These are phyloP conservation scores for Achaetomiella virescens DNA, from an alignment of 495 filamentous ascomycete species.

Conservation along the genomic window DNA sequence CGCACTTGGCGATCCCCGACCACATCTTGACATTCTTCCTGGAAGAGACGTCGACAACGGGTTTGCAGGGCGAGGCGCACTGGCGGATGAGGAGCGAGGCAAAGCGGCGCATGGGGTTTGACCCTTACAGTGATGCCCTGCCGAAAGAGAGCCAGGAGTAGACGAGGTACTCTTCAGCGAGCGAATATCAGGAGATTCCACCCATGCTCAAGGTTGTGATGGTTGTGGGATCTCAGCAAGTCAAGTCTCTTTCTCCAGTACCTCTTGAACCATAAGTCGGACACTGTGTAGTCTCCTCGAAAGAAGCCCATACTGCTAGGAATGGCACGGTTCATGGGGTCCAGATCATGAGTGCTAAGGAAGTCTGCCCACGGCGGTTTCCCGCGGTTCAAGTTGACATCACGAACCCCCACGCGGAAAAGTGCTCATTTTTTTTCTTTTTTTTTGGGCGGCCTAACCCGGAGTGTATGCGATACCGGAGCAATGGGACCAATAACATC, in stretches of 20 bases:
- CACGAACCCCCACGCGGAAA: background rate
- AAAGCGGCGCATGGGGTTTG: conserved; percentile 77
- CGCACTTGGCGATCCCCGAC: conserved; percentile 90
- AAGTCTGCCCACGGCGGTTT: too few species aligned
- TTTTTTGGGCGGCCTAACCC: background rate
- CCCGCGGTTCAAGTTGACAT: background rate
- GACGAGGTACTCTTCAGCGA: background rate
- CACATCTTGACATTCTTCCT: conserved; percentile 94
- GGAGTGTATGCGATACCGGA: conserved; percentile 4
- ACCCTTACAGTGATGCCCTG: conserved; percentile 35
- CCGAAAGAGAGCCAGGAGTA: background rate
- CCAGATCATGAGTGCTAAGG: too few species aligned
- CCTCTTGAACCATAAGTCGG: too few species aligned
- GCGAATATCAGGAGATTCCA: background rate
- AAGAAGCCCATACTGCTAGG: too few species aligned
- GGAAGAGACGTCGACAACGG: conserved; percentile 70
- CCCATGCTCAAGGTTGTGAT: background rate
- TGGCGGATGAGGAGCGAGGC: conserved; percentile 66
- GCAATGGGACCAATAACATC: background rate
- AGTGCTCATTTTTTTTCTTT: background rate
- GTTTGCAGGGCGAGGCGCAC: conserved; percentile 62
- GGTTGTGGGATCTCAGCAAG: too few species aligned
- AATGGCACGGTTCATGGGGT: too few species aligned
- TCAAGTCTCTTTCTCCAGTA: too few species aligned
- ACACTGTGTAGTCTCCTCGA: too few species aligned